A percentile compares a stretch with the other conserved stretches of the same genome.
Evolutionary conservation across 192 early-diverging fungal species (phyloP).

Genomic region (Glomus cerebriforme): DNA sequence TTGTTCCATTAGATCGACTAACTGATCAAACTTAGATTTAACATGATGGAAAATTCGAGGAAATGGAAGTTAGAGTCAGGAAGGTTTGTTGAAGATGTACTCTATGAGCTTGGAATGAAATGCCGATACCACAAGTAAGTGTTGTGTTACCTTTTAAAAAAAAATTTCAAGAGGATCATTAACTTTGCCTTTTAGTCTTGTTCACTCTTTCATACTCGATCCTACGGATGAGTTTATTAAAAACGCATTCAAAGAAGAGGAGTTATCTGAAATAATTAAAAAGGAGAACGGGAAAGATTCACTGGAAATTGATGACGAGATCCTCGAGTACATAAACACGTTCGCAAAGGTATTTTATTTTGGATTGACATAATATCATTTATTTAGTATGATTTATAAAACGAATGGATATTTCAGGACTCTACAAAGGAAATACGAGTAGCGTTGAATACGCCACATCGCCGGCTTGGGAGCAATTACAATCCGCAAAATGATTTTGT

Average conservation of each 20-base stretch:
- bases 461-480: conserved; percentile 21
- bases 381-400: conserved; percentile 15
- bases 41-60: conserved; percentile 20
- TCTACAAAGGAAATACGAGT: conserved; percentile 33
- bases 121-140: conserved; percentile 33
- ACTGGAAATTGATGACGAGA: conserved; percentile 33
- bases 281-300: conserved; percentile 29
- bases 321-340: conserved; percentile 32
- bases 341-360: conserved; percentile 31
- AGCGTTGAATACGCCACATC: conserved; percentile 33
- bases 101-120: conserved; percentile 35
- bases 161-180: not conserved
- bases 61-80: conserved; percentile 35
- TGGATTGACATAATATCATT: not conserved
- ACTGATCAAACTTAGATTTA: conserved; percentile 28
- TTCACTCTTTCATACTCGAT: conserved; percentile 35
- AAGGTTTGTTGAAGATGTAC: conserved; percentile 34
- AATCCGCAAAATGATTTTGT: conserved; percentile 31
- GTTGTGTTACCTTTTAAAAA: conserved; percentile 13
- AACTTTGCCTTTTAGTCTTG: conserved; percentile 33
- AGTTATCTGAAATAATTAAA: conserved; percentile 28
- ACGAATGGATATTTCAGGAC: conserved; percentile 5
- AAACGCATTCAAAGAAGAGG: conserved; percentile 29
- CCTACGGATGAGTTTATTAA: conserved; percentile 22
- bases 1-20: conserved; percentile 26